phyloP scores from a whole-genome alignment of 2,329 filamentous ascomycete species.

The Paraphaeosphaeria minitans region DNA sequence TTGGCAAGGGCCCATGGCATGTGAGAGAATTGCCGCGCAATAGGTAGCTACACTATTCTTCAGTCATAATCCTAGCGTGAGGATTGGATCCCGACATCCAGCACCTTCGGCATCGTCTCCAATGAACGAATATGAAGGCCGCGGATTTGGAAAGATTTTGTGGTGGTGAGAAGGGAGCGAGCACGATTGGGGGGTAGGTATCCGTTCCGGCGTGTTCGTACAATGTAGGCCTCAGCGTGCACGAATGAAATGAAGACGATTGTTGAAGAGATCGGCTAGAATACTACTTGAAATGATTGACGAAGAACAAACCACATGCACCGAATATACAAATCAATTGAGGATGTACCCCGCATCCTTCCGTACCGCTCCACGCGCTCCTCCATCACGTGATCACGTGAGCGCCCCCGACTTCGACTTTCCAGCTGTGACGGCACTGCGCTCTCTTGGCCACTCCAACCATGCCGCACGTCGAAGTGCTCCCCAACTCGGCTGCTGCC shows the following conservation, averaged over 20 bases:
- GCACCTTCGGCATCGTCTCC: conserved; percentile 54
- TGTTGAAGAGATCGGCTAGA: not conserved
- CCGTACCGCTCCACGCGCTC: not conserved
- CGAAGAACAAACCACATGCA: not conserved
- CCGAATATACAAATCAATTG: not conserved
- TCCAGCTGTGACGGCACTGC: not conserved
- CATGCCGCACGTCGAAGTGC: conserved; percentile 79
- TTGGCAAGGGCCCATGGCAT: conserved; percentile 59
- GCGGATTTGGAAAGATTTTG: conserved; percentile 46
- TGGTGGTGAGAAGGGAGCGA: conserved; percentile 42
- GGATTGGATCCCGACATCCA: conserved; percentile 38
- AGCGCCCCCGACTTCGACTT: not conserved
- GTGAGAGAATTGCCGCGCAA: conserved; percentile 56
- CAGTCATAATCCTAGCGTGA: not conserved
- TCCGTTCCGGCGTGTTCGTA: conserved; percentile 12
- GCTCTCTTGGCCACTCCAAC: conserved; percentile 12
- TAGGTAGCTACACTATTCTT: conserved; percentile 43
- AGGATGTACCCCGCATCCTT: conserved; percentile 1
- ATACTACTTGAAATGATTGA: not conserved
- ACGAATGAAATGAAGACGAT: not conserved
- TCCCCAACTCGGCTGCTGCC: conserved; percentile 71
- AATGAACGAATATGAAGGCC: conserved; percentile 55
- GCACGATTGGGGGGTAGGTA: conserved; percentile 46
- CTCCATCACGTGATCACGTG: conserved; percentile 15
- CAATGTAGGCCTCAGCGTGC: not conserved